Evolutionary conservation across 305 asterid genomes (phyloP).

Genomic region (Striga hermonthica): DNA sequence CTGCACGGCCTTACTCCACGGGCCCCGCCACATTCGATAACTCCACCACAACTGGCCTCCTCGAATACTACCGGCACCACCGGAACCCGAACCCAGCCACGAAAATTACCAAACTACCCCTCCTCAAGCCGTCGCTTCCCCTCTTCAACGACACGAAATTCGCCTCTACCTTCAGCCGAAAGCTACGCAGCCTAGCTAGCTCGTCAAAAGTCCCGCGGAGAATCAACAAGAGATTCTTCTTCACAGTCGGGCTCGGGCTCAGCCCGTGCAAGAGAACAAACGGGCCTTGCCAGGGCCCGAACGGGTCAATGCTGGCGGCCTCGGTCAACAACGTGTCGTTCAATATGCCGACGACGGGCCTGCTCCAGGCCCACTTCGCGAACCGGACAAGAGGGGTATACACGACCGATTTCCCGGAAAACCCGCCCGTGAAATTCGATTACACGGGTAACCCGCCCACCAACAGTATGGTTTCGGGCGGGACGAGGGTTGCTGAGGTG

Average conservation of each 20-base stretch:
- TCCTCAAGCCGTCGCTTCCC: conserved; percentile 45
- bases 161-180: conserved; percentile 41
- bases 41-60: conserved; percentile 32
- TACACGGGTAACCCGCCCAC: conserved; percentile 57
- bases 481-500: conserved; percentile 55
- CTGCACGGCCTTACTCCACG: conserved; percentile 41
- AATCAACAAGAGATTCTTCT: conserved; percentile 47
- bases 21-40: conserved; percentile 45
- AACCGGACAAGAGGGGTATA: conserved; percentile 54
- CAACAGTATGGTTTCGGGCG: conserved; percentile 41
- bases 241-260: conserved; percentile 61
- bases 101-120: conserved; percentile 34
- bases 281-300: conserved; percentile 59
- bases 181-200: conserved; percentile 48
- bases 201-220: conserved; percentile 54
- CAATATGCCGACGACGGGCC: conserved; percentile 48
- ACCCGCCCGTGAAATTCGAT: conserved; percentile 51
- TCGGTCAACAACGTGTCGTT: conserved; percentile 57
- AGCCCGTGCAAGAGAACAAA: conserved; percentile 41
- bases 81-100: conserved; percentile 23
- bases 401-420: conserved; percentile 60
- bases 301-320: conserved; percentile 50
- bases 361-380: conserved; percentile 64
- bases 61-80: conserved; percentile 34
- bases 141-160: conserved; percentile 48